These are phyloP conservation scores for Rosa hybrid DNA, from an alignment of 331 rosid genomes.

Conservation along the genomic window DNA sequence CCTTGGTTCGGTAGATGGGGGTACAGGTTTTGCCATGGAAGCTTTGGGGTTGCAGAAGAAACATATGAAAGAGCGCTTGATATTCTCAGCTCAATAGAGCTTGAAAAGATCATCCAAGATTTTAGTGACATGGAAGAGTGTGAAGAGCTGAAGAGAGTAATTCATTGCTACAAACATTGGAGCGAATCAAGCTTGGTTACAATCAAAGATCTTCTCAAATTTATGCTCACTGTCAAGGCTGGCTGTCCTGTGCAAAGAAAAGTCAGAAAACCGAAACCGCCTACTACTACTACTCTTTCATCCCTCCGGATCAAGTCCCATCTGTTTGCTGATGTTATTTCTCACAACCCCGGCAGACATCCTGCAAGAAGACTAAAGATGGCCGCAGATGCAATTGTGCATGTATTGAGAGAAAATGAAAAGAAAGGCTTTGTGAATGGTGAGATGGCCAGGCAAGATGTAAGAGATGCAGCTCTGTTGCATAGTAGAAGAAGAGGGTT, in stretches of 20 bases:
- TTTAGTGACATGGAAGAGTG: constrained; percentile 36
- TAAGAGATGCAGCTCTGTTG: constrained; percentile 64
- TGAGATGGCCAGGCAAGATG: constrained; percentile 92
- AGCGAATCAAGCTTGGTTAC: constrained; percentile 72
- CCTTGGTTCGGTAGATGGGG: constrained; percentile 99
- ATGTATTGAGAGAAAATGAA: constrained; percentile 74
- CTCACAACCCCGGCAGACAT: constrained; percentile 81
- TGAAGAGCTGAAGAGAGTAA: constrained; percentile 58
- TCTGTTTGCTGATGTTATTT: constrained; percentile 53
- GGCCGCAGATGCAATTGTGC: constrained; percentile 82
- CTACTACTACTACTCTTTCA: constrained; percentile 23
- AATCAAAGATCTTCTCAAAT: constrained; percentile 67
- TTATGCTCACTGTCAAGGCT: constrained; percentile 79
- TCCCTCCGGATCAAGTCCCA: constrained; percentile 39
- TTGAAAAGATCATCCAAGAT: constrained; percentile 51
- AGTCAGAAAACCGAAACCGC: not conserved
- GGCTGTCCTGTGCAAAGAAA: constrained; percentile 37
- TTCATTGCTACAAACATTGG: constrained; percentile 65
- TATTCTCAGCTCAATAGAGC: constrained; percentile 62
- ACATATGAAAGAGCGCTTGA: constrained; percentile 60
- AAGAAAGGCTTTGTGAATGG: constrained; percentile 42
- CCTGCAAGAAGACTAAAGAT: constrained; percentile 70
- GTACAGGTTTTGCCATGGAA: constrained; percentile 68
- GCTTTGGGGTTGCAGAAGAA: constrained; percentile 69
- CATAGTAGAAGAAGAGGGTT: constrained; percentile 28